phyloP scores from a whole-genome alignment of 2,329 filamentous ascomycete genomes.

The Metarhizium rileyi region DNA sequence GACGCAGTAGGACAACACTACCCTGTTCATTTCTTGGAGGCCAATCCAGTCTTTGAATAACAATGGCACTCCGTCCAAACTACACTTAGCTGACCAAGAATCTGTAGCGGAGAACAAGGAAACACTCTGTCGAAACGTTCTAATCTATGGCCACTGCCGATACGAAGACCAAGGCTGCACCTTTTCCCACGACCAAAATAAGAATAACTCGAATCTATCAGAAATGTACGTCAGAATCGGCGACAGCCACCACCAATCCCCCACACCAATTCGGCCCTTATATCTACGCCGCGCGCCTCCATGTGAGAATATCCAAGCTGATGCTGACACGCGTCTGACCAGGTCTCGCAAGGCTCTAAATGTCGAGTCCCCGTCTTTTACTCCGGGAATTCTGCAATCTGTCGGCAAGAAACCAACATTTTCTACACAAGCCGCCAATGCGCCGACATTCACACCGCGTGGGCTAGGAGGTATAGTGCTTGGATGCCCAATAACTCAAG shows the following conservation, averaged over 20 bases:
- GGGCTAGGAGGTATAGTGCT: conserved; percentile 34
- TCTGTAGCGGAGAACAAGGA: conserved; percentile 63
- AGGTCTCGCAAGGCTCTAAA: conserved; percentile 71
- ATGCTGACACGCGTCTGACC: conserved; percentile 2
- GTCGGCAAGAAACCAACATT: conserved; percentile 63
- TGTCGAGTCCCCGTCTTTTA: conserved; percentile 94
- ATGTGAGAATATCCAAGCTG: neutral
- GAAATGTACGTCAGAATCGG: conserved; percentile 36
- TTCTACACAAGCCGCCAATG: conserved; percentile 82
- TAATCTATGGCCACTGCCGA: conserved; percentile 87
- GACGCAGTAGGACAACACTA: conserved; percentile 35
- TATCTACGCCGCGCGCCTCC: neutral
- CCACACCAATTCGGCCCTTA: neutral
- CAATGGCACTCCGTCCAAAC: neutral
- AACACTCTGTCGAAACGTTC: conserved; percentile 82
- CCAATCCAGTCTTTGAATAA: neutral
- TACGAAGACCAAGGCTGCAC: conserved; percentile 87
- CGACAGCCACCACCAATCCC: neutral
- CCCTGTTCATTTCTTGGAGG: neutral
- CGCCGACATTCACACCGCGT: conserved; percentile 74
- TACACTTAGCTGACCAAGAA: conserved; percentile 6
- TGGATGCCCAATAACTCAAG: no score
- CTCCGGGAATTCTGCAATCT: conserved; percentile 46
- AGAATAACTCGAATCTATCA: conserved; percentile 33
- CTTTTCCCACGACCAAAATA: conserved; percentile 77